A percentile compares a stretch with the other conserved stretches of the same genome.
Conservation (phyloP, 495 filamentous ascomycete genomes). For the Viridothelium virens region DNA sequence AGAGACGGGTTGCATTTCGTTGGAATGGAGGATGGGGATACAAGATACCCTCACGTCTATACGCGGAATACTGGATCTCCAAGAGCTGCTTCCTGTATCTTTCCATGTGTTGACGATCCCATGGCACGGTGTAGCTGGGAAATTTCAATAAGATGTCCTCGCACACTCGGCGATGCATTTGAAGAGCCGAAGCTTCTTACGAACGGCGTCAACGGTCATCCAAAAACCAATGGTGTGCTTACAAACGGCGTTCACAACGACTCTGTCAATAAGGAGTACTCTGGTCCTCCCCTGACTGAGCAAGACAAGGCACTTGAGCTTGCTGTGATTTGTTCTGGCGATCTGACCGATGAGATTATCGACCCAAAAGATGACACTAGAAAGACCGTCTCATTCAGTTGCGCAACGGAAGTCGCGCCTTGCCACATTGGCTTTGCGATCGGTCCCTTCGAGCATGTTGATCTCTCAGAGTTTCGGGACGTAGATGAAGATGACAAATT, state of each 20-base stretch:
- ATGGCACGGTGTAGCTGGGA: slow-evolving; percentile 77
- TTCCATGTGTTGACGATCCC: slow-evolving; percentile 84
- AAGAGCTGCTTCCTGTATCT: slow-evolving; percentile 60
- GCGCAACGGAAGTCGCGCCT: slow-evolving; percentile 60
- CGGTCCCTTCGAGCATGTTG: slow-evolving; percentile 88
- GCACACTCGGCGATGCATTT: slow-evolving; percentile 79
- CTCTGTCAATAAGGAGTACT: neutral
- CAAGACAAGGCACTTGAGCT: slow-evolving; percentile 84
- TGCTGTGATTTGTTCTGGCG: slow-evolving; percentile 81
- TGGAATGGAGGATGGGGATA: slow-evolving; percentile 67
- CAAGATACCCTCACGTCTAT: slow-evolving; percentile 82
- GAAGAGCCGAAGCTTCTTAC: slow-evolving; percentile 18
- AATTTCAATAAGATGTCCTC: slow-evolving; percentile 73
- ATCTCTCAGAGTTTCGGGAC: slow-evolving; percentile 80
- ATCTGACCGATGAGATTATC: slow-evolving; percentile 70
- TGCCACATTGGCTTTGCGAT: slow-evolving; percentile 87
- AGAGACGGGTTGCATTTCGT: slow-evolving; percentile 88
- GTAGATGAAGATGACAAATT: slow-evolving; percentile 86
- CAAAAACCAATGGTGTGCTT: slow-evolving; percentile 12
- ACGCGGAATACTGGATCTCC: slow-evolving; percentile 48
- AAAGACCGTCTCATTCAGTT: slow-evolving; percentile 76
- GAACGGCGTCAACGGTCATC: slow-evolving; percentile 14
- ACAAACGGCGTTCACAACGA: neutral
- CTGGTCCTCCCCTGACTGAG: slow-evolving; percentile 42
- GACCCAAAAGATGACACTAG: slow-evolving; percentile 65